Percentiles rank a stretch among this genome's conserved stretches.
These are phyloP conservation scores for Lophiostoma macrostomum DNA, from an alignment of 495 filamentous ascomycete genomes.

Conservation along the genomic window DNA sequence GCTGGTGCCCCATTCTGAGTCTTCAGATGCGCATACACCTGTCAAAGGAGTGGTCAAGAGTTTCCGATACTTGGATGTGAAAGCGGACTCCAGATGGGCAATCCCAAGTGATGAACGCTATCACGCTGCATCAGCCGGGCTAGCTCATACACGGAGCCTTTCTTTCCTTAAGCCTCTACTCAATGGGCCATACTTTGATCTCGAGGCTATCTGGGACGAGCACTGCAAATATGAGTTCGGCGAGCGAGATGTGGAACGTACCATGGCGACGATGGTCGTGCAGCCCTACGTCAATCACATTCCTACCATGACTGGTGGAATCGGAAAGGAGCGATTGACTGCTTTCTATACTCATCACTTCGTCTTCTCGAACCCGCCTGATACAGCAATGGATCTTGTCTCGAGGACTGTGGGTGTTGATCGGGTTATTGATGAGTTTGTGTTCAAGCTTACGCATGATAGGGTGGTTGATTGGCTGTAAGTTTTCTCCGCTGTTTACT, in stretches of 20 bases:
- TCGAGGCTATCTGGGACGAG: slow-evolving; percentile 39
- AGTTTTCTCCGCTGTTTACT: slow-evolving; percentile 1
- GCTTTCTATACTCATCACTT: slow-evolving; percentile 41
- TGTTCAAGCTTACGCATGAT: slow-evolving; percentile 38
- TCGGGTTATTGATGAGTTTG: slow-evolving; percentile 41
- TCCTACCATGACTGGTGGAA: slow-evolving; percentile 40
- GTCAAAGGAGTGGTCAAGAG: slow-evolving; percentile 11
- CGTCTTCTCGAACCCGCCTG: slow-evolving; percentile 35
- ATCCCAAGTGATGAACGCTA: slow-evolving; percentile 46
- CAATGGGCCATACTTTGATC: slow-evolving; percentile 53
- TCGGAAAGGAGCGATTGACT: slow-evolving; percentile 33
- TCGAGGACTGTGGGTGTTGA: slow-evolving; percentile 37
- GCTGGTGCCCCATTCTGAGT: neutral
- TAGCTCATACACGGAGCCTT: slow-evolving; percentile 53
- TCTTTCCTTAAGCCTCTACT: slow-evolving; percentile 51
- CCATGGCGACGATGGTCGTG: slow-evolving; percentile 39
- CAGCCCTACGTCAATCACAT: slow-evolving; percentile 43
- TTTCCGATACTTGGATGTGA: slow-evolving; percentile 38
- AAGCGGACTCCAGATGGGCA: slow-evolving; percentile 38
- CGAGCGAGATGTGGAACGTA: slow-evolving; percentile 33
- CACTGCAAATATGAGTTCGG: slow-evolving; percentile 32
- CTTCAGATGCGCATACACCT: neutral
- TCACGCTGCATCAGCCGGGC: slow-evolving; percentile 38
- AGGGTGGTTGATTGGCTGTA: slow-evolving; percentile 38
- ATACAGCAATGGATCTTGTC: slow-evolving; percentile 34